Base-by-base conservation (phyloP, 495 filamentous ascomycete genomes). In the Podospora australis region DNA sequence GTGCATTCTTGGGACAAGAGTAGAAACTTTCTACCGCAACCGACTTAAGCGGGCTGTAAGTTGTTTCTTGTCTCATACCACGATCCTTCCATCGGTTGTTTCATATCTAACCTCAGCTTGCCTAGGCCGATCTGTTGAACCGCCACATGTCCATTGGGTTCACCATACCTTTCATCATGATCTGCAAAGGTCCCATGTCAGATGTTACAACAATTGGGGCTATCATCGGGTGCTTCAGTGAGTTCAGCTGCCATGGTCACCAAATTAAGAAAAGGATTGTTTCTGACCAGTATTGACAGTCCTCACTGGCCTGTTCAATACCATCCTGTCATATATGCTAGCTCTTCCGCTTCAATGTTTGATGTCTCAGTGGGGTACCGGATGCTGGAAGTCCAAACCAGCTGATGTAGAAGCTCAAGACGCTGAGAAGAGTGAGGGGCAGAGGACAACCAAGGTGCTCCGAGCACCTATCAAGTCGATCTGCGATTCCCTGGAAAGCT, bases 121-220 rank as follows among this genome's bases (percentile, higher is more conserved):
- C n/a, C 20, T 39, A 67, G 50, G 62, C 64, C 11, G 65, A 70
- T 34, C 64, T 74, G 9, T 42, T 74, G 34, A 71, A 71, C 43
- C 65, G 70, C 6, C 70, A 74, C 52, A 74, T 74, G 71, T 70
- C 69, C 2, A 60, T 73, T 28, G 71, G 71, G 2, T 74, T 74
- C 35, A 70, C 68, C 24, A 62, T 71, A 1, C 69, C 68, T 2
- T 70, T 74, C 22, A 55, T 72, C 38, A 66, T 72, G 67, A 64
- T 72, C 9, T 69, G 65, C 39, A 64, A 62, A 9, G 66, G 62
- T n/a, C 61, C 59, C 2, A 25, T 70, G 11, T 46, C 65, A 1
- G 53, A 60, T 39, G 50, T 53, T 8, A 42, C 48, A 5, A 65
- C 64, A 2, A 48, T 69, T 14, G 66, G 62, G 13, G 59, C 58